phyloP scores from a whole-genome alignment of 805 yeast species.

The Metschnikowia cubensis region DNA sequence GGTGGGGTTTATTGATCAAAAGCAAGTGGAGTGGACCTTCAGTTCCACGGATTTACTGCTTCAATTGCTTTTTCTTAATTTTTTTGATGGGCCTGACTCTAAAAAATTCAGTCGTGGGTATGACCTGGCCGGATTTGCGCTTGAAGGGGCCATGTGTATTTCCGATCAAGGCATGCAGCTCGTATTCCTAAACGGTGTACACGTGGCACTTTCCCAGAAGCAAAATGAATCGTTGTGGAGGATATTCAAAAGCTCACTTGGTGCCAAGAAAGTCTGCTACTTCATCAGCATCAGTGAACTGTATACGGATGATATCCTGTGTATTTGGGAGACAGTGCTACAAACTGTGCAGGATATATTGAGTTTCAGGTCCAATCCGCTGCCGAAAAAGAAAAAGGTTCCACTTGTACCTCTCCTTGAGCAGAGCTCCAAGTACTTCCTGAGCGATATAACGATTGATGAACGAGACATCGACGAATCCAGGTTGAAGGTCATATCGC shows the following conservation, averaged over 20 bases:
- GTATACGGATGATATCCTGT: neutral
- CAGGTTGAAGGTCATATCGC: constrained; percentile 40
- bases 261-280: neutral
- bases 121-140: neutral
- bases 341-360: neutral
- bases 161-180: neutral
- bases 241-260: neutral
- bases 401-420: neutral
- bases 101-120: neutral
- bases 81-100: neutral
- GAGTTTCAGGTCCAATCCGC: neutral
- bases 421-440: neutral
- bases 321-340: neutral
- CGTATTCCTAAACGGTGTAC: neutral
- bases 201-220: neutral
- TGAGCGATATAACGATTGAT: neutral
- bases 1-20: neutral
- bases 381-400: neutral
- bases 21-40: neutral
- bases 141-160: neutral
- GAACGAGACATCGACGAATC: constrained; percentile 1
- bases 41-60: neutral
- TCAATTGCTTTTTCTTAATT: neutral
- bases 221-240: neutral
- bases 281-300: neutral